A percentile compares a stretch with the other conserved stretches of the same genome.
These are phyloP conservation scores for Debaryomycetaceae sp. DNA, from an alignment of 1,139 yeast species.

Conservation along the genomic window DNA sequence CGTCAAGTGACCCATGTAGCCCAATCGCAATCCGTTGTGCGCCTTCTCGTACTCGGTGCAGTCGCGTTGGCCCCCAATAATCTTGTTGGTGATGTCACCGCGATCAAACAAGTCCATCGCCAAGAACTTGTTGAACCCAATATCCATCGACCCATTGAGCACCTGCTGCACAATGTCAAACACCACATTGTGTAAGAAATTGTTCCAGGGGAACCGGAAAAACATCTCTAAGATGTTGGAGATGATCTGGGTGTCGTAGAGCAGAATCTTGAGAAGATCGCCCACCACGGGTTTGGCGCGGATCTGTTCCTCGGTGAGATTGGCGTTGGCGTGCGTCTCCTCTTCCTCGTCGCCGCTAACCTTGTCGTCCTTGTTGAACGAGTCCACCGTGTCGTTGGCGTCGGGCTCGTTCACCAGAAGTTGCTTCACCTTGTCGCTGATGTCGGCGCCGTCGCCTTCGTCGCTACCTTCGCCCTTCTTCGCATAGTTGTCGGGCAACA, in stretches of 20 bases:
- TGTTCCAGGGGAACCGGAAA: conserved; percentile 95
- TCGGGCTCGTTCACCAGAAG: conserved; percentile 8
- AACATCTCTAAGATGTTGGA: conserved; percentile 78
- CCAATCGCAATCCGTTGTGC: conserved; percentile 69
- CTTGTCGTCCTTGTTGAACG: conserved; percentile 38
- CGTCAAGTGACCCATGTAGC: conserved; percentile 97
- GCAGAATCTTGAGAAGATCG: conserved; percentile 79
- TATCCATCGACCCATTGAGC: conserved; percentile 91
- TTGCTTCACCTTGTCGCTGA: conserved; percentile 1
- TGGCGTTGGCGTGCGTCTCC: conserved; percentile 50
- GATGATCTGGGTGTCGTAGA: conserved; percentile 78
- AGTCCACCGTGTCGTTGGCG: conserved; percentile 42
- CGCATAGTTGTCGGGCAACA: conserved; percentile 25
- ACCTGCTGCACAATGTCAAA: conserved; percentile 97
- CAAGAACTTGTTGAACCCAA: conserved; percentile 77
- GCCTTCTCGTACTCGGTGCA: conserved; percentile 66
- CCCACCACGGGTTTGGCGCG: conserved; percentile 81
- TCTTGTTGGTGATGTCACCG: conserved; percentile 72
- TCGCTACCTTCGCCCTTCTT: conserved; percentile 11
- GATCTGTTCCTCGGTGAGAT: conserved; percentile 52
- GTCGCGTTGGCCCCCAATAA: conserved; percentile 75
- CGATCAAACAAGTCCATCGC: conserved; percentile 83
- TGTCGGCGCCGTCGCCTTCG: conserved; percentile 12
- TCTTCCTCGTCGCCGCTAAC: conserved; percentile 28
- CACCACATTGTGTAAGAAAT: conserved; percentile 93